A percentile compares a stretch with the other conserved stretches of the same genome.
phyloP scores from a whole-genome alignment of 768 basidiomycete species.

The Phaeolepiota aurea region DNA sequence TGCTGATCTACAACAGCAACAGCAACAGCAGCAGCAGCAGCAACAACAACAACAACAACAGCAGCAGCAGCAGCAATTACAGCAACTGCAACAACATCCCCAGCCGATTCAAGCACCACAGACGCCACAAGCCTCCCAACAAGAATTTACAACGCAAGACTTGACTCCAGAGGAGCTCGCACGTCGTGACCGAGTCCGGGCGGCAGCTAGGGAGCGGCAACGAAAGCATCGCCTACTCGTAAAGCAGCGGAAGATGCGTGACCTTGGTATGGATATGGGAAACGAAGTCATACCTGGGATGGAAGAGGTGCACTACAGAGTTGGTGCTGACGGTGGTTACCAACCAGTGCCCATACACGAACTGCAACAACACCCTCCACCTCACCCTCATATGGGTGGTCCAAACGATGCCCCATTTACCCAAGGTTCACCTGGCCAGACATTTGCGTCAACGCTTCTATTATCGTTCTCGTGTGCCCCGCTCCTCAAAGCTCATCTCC shows the following conservation, averaged over 20 bases:
- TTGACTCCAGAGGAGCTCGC: slow-evolving; percentile 58
- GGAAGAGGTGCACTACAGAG: slow-evolving; percentile 61
- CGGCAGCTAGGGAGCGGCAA: slow-evolving; percentile 74
- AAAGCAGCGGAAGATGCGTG: slow-evolving; percentile 75
- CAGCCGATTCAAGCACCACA: slow-evolving; percentile 10
- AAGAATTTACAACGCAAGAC: slow-evolving; percentile 8
- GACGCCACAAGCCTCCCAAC: background rate
- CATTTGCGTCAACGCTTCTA: slow-evolving; percentile 71
- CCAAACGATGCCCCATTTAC: slow-evolving; percentile 56
- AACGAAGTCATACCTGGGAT: slow-evolving; percentile 59
- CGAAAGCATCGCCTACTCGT: slow-evolving; percentile 74
- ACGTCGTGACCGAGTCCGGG: slow-evolving; percentile 63
- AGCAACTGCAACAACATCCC: slow-evolving; percentile 8
- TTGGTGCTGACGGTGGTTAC: slow-evolving; percentile 39
- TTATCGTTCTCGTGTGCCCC: slow-evolving; percentile 72
- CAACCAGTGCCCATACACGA: slow-evolving; percentile 35
- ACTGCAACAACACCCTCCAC: slow-evolving; percentile 21
- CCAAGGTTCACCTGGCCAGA: slow-evolving; percentile 55
- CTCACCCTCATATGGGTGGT: slow-evolving; percentile 23
- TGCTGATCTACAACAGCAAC: slow-evolving; percentile 20
- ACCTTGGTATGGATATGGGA: slow-evolving; percentile 77
- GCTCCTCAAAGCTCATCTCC: slow-evolving; percentile 64
- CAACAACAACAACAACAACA: slow-evolving; percentile 14
- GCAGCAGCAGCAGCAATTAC: slow-evolving; percentile 4
- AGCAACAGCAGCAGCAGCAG: slow-evolving; percentile 21